Percentiles rank a stretch among this genome's conserved stretches.
Conservation (phyloP, 1,284 basidiomycete genomes). For the Pseudozyma thailandica region DNA sequence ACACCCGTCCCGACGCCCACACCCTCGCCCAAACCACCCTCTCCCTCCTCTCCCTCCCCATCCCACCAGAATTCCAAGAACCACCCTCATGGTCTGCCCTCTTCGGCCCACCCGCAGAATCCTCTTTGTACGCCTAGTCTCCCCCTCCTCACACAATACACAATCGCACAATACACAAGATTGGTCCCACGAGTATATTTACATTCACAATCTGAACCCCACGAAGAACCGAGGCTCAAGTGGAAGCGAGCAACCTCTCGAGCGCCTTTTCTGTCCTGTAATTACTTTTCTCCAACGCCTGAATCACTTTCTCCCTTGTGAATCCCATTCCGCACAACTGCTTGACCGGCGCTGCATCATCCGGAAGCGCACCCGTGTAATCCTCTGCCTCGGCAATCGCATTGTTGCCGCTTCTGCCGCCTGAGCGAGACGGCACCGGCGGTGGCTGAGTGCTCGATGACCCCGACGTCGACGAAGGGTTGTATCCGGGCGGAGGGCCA, state of each 20-base stretch:
- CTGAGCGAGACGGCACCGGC: conserved; percentile 22
- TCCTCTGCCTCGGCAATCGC: conserved; percentile 24
- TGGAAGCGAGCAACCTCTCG: conserved; percentile 54
- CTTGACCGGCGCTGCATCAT: conserved; percentile 63
- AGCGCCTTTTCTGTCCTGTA: conserved; percentile 66
- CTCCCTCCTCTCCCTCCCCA: conserved; percentile 16
- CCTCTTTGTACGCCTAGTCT: conserved; percentile 34
- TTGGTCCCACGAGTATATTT: not conserved
- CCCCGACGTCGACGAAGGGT: not conserved
- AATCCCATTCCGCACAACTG: conserved; percentile 67
- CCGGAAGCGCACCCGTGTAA: conserved; percentile 56
- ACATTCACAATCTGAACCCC: not conserved
- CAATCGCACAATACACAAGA: not conserved
- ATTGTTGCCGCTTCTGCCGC: not conserved
- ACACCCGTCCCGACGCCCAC: conserved; percentile 59
- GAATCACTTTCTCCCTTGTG: conserved; percentile 57
- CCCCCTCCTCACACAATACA: not conserved
- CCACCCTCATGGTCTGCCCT: conserved; percentile 29
- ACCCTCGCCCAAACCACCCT: conserved; percentile 20
- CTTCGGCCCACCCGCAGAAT: conserved; percentile 23
- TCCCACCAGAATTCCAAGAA: conserved; percentile 2
- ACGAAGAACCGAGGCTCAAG: not conserved
- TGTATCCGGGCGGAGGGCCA: conserved; percentile 44
- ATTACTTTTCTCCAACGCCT: conserved; percentile 63
- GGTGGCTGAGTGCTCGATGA: conserved; percentile 20